A percentile compares a stretch with the other conserved stretches of the same genome.
Evolutionary conservation across 441 rosid genomes (phyloP).

Genomic region (Biscutella laevigata): DNA sequence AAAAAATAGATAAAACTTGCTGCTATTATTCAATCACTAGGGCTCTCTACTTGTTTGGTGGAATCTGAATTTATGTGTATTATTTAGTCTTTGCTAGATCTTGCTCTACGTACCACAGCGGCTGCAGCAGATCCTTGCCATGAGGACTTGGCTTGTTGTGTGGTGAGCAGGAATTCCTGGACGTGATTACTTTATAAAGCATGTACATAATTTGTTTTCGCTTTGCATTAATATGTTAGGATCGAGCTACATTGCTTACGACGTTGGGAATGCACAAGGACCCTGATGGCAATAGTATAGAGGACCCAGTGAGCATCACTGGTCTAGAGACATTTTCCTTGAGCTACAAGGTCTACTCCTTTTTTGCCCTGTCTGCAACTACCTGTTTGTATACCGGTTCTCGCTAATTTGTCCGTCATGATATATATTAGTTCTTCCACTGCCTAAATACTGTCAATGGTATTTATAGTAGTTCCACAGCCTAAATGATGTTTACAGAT

Average conservation of each 20-base stretch:
- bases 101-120: slow-evolving; percentile 91
- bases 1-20: not conserved
- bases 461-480: too few relatives aligned
- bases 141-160: slow-evolving; percentile 89
- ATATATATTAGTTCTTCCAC: not conserved
- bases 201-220: slow-evolving; percentile 9
- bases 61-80: slow-evolving; percentile 15
- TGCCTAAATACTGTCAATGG: not conserved
- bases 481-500: not conserved
- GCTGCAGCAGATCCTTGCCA: slow-evolving; percentile 96
- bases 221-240: slow-evolving; percentile 43
- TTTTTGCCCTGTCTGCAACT: slow-evolving; percentile 1
- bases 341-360: slow-evolving; percentile 71
- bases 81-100: slow-evolving; percentile 86
- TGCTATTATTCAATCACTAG: slow-evolving; percentile 1
- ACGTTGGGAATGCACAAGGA: slow-evolving; percentile 56
- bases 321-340: slow-evolving; percentile 95
- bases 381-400: not conserved
- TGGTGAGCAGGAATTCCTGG: slow-evolving; percentile 45
- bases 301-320: too few relatives aligned
- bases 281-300: slow-evolving; percentile 41
- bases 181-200: not conserved
- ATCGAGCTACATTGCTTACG: slow-evolving; percentile 74
- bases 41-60: slow-evolving; percentile 8
- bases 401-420: not conserved